A percentile compares a stretch with the other conserved stretches of the same genome.
Conservation (phyloP, 129 eudicot genomes). For the Flaveria bidentis region DNA sequence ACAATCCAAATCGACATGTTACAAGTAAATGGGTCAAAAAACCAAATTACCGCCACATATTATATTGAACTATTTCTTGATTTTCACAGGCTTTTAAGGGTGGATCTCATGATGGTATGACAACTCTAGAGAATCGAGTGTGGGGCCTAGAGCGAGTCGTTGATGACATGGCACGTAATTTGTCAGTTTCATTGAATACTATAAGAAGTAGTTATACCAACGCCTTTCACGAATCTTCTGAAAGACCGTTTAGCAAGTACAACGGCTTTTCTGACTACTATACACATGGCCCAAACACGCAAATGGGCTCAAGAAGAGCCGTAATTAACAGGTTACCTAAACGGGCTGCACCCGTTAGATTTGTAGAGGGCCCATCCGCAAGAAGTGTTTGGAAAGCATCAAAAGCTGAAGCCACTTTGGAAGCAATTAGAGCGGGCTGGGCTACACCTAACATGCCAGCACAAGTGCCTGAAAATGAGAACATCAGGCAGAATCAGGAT, state of each 20-base stretch:
- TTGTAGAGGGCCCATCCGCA: conserved; percentile 96
- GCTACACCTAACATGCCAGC: conserved; percentile 64
- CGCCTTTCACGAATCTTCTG: conserved; percentile 66
- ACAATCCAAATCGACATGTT: not conserved
- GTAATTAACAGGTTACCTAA: conserved; percentile 50
- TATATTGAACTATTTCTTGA: not conserved
- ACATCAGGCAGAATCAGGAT: conserved; percentile 53
- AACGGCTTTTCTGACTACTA: conserved; percentile 56
- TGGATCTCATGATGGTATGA: conserved; percentile 91
- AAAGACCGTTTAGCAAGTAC: conserved; percentile 57
- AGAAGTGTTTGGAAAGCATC: conserved; percentile 97
- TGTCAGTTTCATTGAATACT: conserved; percentile 52
- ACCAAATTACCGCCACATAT: not conserved
- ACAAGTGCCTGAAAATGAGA: conserved; percentile 58
- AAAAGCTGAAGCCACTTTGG: conserved; percentile 90
- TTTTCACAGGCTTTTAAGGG: conserved; percentile 69
- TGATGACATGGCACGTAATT: conserved; percentile 86
- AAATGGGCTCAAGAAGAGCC: conserved; percentile 47
- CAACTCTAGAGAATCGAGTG: conserved; percentile 82
- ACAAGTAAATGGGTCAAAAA: not conserved
- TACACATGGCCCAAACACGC: conserved; percentile 51
- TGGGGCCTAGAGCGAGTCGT: conserved; percentile 90
- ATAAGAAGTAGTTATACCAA: conserved; percentile 47
- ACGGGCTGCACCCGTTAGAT: conserved; percentile 54
- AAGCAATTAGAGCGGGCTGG: conserved; percentile 62